These are phyloP conservation scores for Cryptococcus deneoformans DNA, from an alignment of 1,284 basidiomycete genomes.

Conservation along the genomic window DNA sequence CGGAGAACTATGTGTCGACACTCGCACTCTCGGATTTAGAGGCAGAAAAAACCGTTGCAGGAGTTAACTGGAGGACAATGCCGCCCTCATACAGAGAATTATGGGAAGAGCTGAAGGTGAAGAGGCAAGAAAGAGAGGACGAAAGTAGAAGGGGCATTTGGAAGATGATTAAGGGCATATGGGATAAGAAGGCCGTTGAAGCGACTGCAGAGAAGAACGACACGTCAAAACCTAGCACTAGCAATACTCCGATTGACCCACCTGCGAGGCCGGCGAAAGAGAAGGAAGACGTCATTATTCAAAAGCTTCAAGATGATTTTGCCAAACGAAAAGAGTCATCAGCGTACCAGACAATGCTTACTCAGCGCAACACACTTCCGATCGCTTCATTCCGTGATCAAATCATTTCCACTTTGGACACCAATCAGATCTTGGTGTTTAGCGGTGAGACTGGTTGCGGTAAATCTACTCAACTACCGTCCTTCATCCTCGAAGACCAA, in stretches of 20 bases:
- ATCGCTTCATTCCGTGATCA: constrained; percentile 79
- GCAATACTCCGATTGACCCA: not conserved
- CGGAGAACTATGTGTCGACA: constrained; percentile 87
- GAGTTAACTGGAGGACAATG: constrained; percentile 56
- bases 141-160: constrained; percentile 66
- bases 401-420: constrained; percentile 70
- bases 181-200: constrained; percentile 10
- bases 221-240: not conserved
- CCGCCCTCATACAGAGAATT: constrained; percentile 82
- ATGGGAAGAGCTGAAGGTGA: constrained; percentile 85
- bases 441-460: constrained; percentile 99
- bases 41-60: constrained; percentile 46
- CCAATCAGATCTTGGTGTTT: constrained; percentile 84
- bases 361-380: constrained; percentile 72
- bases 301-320: constrained; percentile 59
- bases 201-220: not conserved
- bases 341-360: constrained; percentile 68
- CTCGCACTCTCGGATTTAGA: constrained; percentile 76
- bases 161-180: constrained; percentile 59
- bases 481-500: constrained; percentile 91
- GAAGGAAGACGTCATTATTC: constrained; percentile 10
- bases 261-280: not conserved
- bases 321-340: constrained; percentile 59
- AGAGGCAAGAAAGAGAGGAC: constrained; percentile 64
- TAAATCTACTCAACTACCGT: constrained; percentile 96